Conservation (phyloP, 805 yeast genomes). For the Cyberlindnera japonica region DNA sequence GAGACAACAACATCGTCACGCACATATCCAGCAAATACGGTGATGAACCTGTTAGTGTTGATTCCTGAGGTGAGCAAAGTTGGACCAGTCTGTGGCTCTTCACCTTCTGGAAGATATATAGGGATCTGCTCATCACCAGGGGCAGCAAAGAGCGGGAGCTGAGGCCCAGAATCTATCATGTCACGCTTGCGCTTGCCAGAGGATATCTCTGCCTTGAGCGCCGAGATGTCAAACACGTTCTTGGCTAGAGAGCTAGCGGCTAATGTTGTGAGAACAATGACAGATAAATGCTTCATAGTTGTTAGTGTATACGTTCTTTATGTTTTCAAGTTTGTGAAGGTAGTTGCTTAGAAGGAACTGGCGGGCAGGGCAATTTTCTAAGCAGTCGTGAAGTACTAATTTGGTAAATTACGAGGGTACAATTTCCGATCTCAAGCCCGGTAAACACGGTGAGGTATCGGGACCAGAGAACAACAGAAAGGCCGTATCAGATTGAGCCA, state of each 20-base stretch:
- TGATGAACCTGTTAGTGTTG: slow-evolving; percentile 37
- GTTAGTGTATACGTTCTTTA: background rate
- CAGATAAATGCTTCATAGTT: slow-evolving; percentile 5
- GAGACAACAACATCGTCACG: slow-evolving; percentile 56
- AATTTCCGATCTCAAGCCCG: background rate
- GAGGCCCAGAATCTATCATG: background rate
- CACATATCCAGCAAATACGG: slow-evolving; percentile 67
- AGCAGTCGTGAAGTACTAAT: background rate
- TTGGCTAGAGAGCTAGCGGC: slow-evolving; percentile 3
- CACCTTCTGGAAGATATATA: slow-evolving; percentile 26
- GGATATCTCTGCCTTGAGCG: slow-evolving; percentile 4
- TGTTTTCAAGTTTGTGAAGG: no score
- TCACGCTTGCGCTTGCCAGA: slow-evolving; percentile 1
- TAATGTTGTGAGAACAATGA: background rate
- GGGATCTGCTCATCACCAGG: slow-evolving; percentile 1
- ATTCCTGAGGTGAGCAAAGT: slow-evolving; percentile 30
- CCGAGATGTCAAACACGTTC: slow-evolving; percentile 7
- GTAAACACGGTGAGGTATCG: slow-evolving; percentile 4
- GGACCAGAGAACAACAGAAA: background rate
- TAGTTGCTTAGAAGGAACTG: no score
- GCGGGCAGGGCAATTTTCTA: background rate
- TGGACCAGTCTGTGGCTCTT: slow-evolving; percentile 28
- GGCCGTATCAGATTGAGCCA: no score
- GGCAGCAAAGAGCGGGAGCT: slow-evolving; percentile 23
- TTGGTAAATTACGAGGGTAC: background rate